Base-by-base conservation (phyloP, 106 monocot species). In the Alisma plantagoaquatica region DNA sequence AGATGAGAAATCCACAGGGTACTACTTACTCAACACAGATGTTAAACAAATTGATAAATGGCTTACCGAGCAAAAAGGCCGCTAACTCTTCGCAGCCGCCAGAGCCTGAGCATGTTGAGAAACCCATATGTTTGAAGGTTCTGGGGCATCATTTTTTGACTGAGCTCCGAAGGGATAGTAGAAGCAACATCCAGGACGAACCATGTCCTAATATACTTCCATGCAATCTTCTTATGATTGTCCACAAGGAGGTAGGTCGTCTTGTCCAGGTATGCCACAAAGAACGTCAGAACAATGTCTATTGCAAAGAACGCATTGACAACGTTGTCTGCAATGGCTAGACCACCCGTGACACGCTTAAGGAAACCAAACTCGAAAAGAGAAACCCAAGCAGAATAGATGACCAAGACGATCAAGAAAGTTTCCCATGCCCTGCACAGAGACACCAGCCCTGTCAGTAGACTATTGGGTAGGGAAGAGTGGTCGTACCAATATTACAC, bases 41-140 rank as follows among this genome's bases (percentile, higher is more conserved):
- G n/a, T n/a, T n/a, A n/a, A n/a, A n/a, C n/a, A n/a, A n/a, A n/a
- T n/a, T n/a, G n/a, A n/a, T n/a, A n/a, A n/a, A n/a, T n/a, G n/a
- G n/a, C n/a, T 23, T 48, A 60, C 62, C 62, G 33, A 4, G 62
- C 62, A 38, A 62, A 62, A n/a, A 62, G 50, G 26, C 76, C 75
- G 33, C 96, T 90, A 64, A 98, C 96, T 63, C 84, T 78, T 21
- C 85, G 74, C 23, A 98, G 76, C 41, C 89, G 77, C 85, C 84
- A 85, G 3, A 98, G 70, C 6, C 96, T 80, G 19, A 89, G 81
- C 54, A 54, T 55, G 45, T 65, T 65, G 45, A 65, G 46, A 32
- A 65, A 21, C 32, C 23, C 65, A 31, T 54, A 43, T 10, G 28
- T 21, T 27, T 24, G 25, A 4, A 54, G 3, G 0, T 33, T 54